A percentile compares a stretch with the other conserved stretches of the same genome.
phyloP scores from a whole-genome alignment of 2,329 filamentous ascomycete genomes.

The Tolypocladium tropicale region DNA sequence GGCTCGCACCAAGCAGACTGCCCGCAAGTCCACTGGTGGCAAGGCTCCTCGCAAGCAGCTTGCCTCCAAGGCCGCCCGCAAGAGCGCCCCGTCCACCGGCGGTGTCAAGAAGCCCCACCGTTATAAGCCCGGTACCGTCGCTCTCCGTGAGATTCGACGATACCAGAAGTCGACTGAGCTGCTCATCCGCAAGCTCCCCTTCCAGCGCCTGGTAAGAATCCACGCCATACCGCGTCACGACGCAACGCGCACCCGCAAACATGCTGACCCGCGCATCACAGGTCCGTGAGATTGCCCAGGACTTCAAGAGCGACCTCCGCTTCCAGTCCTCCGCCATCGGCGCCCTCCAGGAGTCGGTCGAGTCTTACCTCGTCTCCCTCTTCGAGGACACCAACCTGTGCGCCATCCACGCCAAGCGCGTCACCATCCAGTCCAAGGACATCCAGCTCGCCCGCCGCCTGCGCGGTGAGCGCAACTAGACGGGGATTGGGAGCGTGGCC shows the following conservation, averaged over 20 bases:
- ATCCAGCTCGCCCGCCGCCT: conserved; percentile 95
- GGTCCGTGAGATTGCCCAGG: conserved; percentile 90
- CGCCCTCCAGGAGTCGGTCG: conserved; percentile 94
- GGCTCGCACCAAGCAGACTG: conserved; percentile 58
- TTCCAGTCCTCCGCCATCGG: conserved; percentile 98
- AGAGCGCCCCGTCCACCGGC: conserved; percentile 93
- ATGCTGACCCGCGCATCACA: conserved; percentile 17
- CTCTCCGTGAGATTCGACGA: conserved; percentile 95
- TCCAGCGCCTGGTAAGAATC: conserved; percentile 78
- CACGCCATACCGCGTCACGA: not conserved
- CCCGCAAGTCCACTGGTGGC: conserved; percentile 70
- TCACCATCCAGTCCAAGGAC: conserved; percentile 96
- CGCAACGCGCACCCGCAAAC: not conserved
- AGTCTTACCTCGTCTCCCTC: conserved; percentile 96
- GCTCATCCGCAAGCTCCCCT: conserved; percentile 92
- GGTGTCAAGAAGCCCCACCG: conserved; percentile 95
- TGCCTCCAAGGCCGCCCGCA: conserved; percentile 95
- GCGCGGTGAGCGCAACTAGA: conserved; percentile 84
- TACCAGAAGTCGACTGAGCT: conserved; percentile 98
- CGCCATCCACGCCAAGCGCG: conserved; percentile 98
- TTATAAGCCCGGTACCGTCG: conserved; percentile 87
- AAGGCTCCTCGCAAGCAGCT: conserved; percentile 90
- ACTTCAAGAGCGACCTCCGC: conserved; percentile 90
- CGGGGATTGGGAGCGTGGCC: conserved; percentile 13
- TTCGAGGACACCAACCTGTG: conserved; percentile 98